Evolutionary conservation across 1,284 basidiomycete genomes (phyloP), one percentile per base, ranked within the genome.

Genomic region (Lentinula novae-zelandiae): DNA sequence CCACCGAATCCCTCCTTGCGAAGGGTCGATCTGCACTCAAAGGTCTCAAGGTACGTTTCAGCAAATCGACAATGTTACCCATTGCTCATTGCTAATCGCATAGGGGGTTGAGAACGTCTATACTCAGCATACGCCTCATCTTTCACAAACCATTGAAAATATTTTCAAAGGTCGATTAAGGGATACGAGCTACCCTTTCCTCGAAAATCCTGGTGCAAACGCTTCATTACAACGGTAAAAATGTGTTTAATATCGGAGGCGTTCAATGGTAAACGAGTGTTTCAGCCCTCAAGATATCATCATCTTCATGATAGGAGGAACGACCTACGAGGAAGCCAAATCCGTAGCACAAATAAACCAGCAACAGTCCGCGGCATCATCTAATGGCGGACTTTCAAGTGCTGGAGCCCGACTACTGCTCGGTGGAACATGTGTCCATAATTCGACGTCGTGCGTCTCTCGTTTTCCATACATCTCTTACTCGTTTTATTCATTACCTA

Each of bases 91-190:
- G 10, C 12, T 42, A 13, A 13, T 17, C 10, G 52, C 68, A 15
- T 64, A 94, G 90, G 97, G 97, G 6, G 97, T 99, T 5, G 97
- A 99, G 73, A 99, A 99, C 69, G 96, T 99, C 7, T 99, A 98
- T 71, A 99, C 96, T 60, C 97, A 99, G 70, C 97, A 99, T 70
- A 90, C 89, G 13, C 97, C 97, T 8, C 95, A 97, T 73, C 79
- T 99, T 2, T 87, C 91, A 0, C 88, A 98, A 70, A 99, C 96
- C 5, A 76, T 99, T 20, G 97, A 99, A 70, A 83, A 92, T 60
- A 76, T 99, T 1, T 84, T 97, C 68, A 94, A 87, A 68, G 96
- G 95, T 12, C 81, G 92, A 53, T 73, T 99, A 64, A 88, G 85
- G 66, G 96, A 98, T 66, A 83, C 86, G 2, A 93, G 87, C 64